These are phyloP conservation scores for Westerdykella aurantiaca DNA, from an alignment of 2,329 filamentous ascomycete genomes.

Conservation along the genomic window DNA sequence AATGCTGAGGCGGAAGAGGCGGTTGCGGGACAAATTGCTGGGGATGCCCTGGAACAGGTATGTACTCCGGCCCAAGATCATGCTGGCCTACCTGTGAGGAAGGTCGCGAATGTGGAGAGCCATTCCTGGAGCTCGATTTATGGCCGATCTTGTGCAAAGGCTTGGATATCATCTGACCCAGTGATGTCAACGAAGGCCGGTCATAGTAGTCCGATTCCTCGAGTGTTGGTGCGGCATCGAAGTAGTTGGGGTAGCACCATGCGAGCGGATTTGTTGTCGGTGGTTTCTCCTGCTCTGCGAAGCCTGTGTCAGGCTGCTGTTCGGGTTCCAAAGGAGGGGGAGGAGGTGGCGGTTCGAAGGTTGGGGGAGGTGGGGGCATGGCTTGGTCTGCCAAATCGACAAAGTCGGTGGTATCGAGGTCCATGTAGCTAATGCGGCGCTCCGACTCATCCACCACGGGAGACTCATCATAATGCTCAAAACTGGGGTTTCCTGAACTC, in stretches of 20 bases:
- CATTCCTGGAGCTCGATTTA: slow-evolving; percentile 22
- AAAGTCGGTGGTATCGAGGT: slow-evolving; percentile 29
- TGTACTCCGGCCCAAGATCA: slow-evolving; percentile 21
- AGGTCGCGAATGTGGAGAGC: slow-evolving; percentile 19
- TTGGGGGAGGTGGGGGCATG: slow-evolving; percentile 23
- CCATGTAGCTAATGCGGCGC: slow-evolving; percentile 36
- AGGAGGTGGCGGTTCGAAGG: slow-evolving; percentile 13
- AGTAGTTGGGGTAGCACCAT: slow-evolving; percentile 33
- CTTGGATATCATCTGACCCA: slow-evolving; percentile 32
- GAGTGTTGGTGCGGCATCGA: slow-evolving; percentile 29
- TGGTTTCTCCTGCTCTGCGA: slow-evolving; percentile 25
- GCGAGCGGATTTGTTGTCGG: slow-evolving; percentile 24
- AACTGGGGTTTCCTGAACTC: slow-evolving; percentile 10
- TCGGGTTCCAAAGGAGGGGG: slow-evolving; percentile 18
- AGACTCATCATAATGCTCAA: slow-evolving; percentile 19
- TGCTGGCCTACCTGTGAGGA: slow-evolving; percentile 17
- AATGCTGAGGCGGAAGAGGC: slow-evolving; percentile 3
- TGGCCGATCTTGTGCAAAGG: slow-evolving; percentile 30
- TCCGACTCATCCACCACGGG: slow-evolving; percentile 19
- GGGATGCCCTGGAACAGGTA: slow-evolving; percentile 12
- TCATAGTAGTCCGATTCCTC: slow-evolving; percentile 35
- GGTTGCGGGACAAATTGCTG: slow-evolving; percentile 4
- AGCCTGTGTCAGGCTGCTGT: slow-evolving; percentile 11
- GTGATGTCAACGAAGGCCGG: slow-evolving; percentile 29
- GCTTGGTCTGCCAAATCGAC: slow-evolving; percentile 24